phyloP scores from a whole-genome alignment of 192 early-diverging fungal species.

The Linderina pennispora region DNA sequence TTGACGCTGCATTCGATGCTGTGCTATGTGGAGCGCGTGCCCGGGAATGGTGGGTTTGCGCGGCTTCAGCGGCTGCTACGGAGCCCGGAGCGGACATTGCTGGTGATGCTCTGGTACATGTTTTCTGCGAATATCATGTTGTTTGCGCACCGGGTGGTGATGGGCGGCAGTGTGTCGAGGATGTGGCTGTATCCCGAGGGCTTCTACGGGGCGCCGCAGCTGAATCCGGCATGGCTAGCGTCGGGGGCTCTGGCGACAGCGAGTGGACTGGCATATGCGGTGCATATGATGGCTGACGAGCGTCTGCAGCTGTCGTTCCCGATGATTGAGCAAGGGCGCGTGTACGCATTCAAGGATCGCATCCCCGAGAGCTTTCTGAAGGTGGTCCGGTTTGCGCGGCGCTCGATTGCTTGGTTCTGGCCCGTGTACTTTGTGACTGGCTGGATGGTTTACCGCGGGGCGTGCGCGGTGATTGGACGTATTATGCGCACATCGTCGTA shows the following conservation, averaged over 20 bases:
- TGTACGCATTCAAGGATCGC: constrained; percentile 36
- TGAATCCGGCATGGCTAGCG: constrained; percentile 40
- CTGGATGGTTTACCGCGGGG: constrained; percentile 34
- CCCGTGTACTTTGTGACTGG: constrained; percentile 34
- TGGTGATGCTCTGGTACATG: constrained; percentile 8
- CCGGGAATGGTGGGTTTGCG: constrained; percentile 35
- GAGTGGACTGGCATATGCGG: constrained; percentile 19
- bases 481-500: constrained; percentile 36
- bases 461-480: constrained; percentile 20
- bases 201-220: constrained; percentile 37
- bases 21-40: constrained; percentile 28
- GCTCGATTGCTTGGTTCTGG: constrained; percentile 30
- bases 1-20: constrained; percentile 20
- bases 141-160: constrained; percentile 21
- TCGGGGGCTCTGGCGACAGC: constrained; percentile 19
- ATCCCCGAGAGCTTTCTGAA: constrained; percentile 25
- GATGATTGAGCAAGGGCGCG: constrained; percentile 34
- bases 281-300: constrained; percentile 22
- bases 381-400: constrained; percentile 19
- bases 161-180: constrained; percentile 13
- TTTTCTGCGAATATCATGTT: constrained; percentile 17
- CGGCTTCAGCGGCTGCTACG: constrained; percentile 40
- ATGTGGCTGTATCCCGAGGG: constrained; percentile 46
- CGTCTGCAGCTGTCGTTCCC: constrained; percentile 43
- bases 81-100: constrained; percentile 12